Evolutionary conservation across 805 yeast species (phyloP), one percentile per base, ranked within the genome.

Genomic region (Saturnispora sanitii): DNA sequence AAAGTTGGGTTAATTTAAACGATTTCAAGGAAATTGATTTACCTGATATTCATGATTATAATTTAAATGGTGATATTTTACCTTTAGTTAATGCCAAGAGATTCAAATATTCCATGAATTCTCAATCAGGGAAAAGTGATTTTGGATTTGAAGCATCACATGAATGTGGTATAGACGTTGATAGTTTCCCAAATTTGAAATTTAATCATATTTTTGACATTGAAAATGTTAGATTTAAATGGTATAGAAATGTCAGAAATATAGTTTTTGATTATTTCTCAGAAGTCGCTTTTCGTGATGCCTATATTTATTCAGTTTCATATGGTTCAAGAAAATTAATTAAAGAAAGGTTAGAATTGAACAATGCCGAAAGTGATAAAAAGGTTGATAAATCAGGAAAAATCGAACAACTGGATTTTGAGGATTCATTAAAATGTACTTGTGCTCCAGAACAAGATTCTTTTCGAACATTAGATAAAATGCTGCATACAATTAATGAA

Each of bases 241-340:
- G 96, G 95, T 80, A 82, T 57, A 78, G 82, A 45, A 54, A 63
- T 3, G 70, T 78, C 8, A 65, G 96, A 42, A 76, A 86, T 51
- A 62, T 73, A 11, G 61, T 85, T 34, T 70, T 73, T 54, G 70
- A 75, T 33, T 84, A 81, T 51, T 54, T 77, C 19, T 72, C 73
- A 42, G 62, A 70, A 35, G 56, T 74, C 25, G 68, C 65, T 9
- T 55, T 68, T 38, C 60, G 74, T 19, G 61, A 65, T 19, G 71
- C 73, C 9, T 58, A 65, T 25, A 48, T 61, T 1, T 65, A 64
- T 38, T 70, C 70, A 26, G 19, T 42, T 8, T 47, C 45, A 12
- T 54, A 42, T 32, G 38, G 33, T 3, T 45, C 54, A 31, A 48
- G 70, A 44, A 62, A 71, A 12, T 30, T 40, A 18, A 46, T 50